Evolutionary conservation across 148 eudicot species (phyloP), one percentile per base, ranked within the genome.

Genomic region (Fagopyrum tataricum): DNA sequence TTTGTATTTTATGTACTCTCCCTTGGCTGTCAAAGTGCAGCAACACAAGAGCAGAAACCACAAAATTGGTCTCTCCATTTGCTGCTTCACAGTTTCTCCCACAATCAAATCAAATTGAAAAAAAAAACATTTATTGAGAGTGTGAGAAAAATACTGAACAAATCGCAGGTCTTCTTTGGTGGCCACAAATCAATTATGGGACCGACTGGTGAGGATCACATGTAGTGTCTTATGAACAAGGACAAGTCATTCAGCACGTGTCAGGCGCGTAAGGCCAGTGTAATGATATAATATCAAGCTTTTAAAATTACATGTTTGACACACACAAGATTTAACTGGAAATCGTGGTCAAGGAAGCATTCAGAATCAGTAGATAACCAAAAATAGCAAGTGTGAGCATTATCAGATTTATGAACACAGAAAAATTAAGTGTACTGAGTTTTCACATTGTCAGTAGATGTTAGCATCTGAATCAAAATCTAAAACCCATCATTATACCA

Each of bases 1-100:
- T 80, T 87, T 85, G 82, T 90, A 90, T 43, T 78, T 79, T 41
- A 74, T 9, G 78, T 81, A 77, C 9, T 81, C 85, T 75, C 66
- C 66, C 39, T 59, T 24, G 14, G 39, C 66, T 24, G 26, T 24
- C 39, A 10, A 59, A 23, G 40, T 59, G 39, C 31, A 23, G 66
- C 66, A 59, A 24, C 4, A 59, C 31, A 59, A n/a, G 15, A 59
- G 2, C 12, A 59, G 40, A 39, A 59, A 23, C 66, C 64, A 23
- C 12, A 58, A 58, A 20, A 58, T 3, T 23, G 31, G 0, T 21
- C 64, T 58, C 12, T 13, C 64, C 64, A 58, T 58, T 9, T 58
- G 9, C 24, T 23, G 37, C 26, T 56, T 7, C 21, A 0, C 62
- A 56, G 1, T 4, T 56, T 26, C 10, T 31, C 37, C 2, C 37